Percentiles rank a stretch among this genome's conserved stretches.
Conservation (phyloP, 2,329 filamentous ascomycete species). For the Pseudogymnoascus sp. region DNA sequence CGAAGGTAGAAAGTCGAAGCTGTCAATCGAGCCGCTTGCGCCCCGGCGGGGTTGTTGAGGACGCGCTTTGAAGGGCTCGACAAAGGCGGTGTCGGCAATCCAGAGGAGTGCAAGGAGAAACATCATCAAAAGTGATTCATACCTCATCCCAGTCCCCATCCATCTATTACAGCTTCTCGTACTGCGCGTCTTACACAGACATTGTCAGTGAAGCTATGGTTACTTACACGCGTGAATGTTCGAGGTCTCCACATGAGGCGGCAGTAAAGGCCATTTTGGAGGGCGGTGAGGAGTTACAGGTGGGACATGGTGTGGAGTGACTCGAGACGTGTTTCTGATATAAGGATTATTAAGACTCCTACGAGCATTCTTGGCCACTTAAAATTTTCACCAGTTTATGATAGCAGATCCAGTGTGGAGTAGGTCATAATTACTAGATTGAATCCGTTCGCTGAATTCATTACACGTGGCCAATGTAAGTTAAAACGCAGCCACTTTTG, state of each 20-base stretch:
- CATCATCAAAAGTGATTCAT: conserved; percentile 27
- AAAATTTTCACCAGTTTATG: background rate
- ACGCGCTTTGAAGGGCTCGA: conserved; percentile 14
- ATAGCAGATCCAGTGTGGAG: background rate
- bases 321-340: background rate
- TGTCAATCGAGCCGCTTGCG: conserved; percentile 17
- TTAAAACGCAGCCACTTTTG: background rate
- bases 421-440: background rate
- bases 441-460: background rate
- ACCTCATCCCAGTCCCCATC: conserved; percentile 65
- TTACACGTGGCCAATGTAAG: background rate
- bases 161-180: conserved; percentile 34
- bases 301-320: background rate
- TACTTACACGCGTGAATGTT: conserved; percentile 7
- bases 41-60: conserved; percentile 18
- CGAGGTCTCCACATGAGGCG: conserved; percentile 2
- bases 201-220: conserved; percentile 7
- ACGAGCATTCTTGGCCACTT: background rate
- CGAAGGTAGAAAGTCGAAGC: conserved; percentile 6
- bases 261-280: background rate
- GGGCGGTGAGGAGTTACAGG: background rate
- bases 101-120: background rate
- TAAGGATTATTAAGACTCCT: background rate
- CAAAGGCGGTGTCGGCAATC: conserved; percentile 10
- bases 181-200: conserved; percentile 8